These are phyloP conservation scores for Dysphania ambrosioides DNA, from an alignment of 148 eudicot species.

Conservation along the genomic window DNA sequence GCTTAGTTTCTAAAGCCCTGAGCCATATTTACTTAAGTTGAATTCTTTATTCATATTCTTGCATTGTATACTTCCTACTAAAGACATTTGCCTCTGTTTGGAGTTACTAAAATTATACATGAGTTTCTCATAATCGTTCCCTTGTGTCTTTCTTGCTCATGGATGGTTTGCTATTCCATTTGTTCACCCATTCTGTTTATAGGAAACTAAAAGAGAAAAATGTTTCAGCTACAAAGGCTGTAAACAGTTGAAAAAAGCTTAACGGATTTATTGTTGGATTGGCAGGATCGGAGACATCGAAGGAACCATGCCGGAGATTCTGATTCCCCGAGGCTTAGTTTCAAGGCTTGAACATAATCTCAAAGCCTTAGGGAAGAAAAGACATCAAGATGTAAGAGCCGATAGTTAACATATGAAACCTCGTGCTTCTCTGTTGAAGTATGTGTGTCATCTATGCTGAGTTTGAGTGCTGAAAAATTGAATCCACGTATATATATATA, in stretches of 20 bases:
- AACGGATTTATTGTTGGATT: conserved; percentile 2
- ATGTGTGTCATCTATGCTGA: neutral
- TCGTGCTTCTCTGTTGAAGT: conserved; percentile 14
- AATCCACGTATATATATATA: conserved; percentile 15
- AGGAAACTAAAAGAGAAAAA: neutral
- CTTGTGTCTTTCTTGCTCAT: neutral
- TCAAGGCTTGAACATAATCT: conserved; percentile 8
- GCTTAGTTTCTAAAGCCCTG: neutral
- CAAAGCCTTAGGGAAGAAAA: neutral
- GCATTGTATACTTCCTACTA: neutral
- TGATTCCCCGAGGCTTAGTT: conserved; percentile 34
- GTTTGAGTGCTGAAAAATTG: neutral
- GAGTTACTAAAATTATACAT: no score
- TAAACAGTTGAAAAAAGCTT: no score
- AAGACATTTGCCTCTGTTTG: neutral
- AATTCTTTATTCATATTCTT: neutral
- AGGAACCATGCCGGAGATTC: conserved; percentile 18
- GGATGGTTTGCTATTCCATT: neutral
- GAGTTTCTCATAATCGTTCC: neutral
- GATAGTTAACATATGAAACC: neutral
- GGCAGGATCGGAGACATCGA: conserved; percentile 39
- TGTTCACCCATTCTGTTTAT: neutral
- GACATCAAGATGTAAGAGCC: neutral
- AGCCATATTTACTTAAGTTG: neutral
- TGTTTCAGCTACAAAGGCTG: neutral